Evolutionary conservation across 2,329 filamentous ascomycete genomes (phyloP).

Genomic region (Shiraia sp.): DNA sequence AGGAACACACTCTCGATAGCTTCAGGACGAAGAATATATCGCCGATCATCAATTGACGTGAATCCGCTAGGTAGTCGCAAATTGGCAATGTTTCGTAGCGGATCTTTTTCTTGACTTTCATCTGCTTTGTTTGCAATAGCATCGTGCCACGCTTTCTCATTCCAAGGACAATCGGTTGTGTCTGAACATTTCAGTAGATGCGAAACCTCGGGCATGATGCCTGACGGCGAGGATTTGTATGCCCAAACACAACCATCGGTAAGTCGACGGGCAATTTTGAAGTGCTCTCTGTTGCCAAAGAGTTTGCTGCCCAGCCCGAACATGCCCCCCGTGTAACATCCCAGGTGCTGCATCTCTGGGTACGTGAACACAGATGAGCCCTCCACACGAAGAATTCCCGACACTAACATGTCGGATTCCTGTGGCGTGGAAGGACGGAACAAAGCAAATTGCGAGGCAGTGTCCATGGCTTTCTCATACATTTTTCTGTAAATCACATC

Average conservation of each 20-base stretch:
- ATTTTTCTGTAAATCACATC: slow-evolving; percentile 54
- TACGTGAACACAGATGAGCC: slow-evolving; percentile 40
- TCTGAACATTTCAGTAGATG: slow-evolving; percentile 55
- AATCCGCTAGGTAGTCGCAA: slow-evolving; percentile 51
- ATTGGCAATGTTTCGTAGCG: slow-evolving; percentile 42
- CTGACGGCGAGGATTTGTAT: slow-evolving; percentile 59
- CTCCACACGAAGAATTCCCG: slow-evolving; percentile 48
- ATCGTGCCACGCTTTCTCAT: slow-evolving; percentile 56
- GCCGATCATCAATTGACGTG: slow-evolving; percentile 47
- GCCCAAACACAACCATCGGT: slow-evolving; percentile 67
- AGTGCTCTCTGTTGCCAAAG: slow-evolving; percentile 58
- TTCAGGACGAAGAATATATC: slow-evolving; percentile 58
- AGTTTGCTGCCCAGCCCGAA: slow-evolving; percentile 63
- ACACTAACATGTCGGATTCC: slow-evolving; percentile 52
- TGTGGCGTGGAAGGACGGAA: slow-evolving; percentile 55
- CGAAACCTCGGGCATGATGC: slow-evolving; percentile 66
- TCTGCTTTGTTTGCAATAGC: slow-evolving; percentile 35
- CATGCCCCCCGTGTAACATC: slow-evolving; percentile 66
- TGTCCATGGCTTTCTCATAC: slow-evolving; percentile 57
- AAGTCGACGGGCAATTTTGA: slow-evolving; percentile 60
- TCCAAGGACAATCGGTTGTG: slow-evolving; percentile 54
- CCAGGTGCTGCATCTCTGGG: slow-evolving; percentile 61
- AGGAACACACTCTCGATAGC: slow-evolving; percentile 66
- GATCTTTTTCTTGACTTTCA: slow-evolving; percentile 31
- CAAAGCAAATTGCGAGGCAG: slow-evolving; percentile 51